phyloP scores from a whole-genome alignment of 2,329 filamentous ascomycete genomes.

The Lachnellula arida region DNA sequence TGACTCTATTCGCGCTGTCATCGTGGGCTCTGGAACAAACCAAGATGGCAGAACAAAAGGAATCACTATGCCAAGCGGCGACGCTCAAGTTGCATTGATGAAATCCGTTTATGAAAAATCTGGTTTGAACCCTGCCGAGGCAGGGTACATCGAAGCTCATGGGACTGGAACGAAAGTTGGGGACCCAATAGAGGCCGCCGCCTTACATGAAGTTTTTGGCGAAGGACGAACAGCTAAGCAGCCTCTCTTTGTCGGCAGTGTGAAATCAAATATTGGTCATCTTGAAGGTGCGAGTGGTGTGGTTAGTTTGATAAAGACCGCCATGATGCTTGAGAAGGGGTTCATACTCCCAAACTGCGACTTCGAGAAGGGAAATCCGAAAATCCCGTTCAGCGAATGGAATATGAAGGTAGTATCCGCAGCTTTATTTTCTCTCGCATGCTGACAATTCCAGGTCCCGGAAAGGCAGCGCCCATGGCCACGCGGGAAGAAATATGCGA shows the following conservation, averaged over 20 bases:
- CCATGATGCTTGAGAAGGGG: conserved; percentile 39
- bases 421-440: conserved; percentile 11
- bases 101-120: conserved; percentile 14
- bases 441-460: conserved; percentile 35
- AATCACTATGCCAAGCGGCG: conserved; percentile 41
- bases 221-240: conserved; percentile 13
- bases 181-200: conserved; percentile 27
- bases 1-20: conserved; percentile 41
- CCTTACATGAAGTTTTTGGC: conserved; percentile 20
- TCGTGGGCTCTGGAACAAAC: conserved; percentile 39
- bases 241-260: conserved; percentile 24
- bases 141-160: conserved; percentile 26
- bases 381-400: conserved; percentile 34
- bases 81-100: conserved; percentile 36
- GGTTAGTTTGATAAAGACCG: conserved; percentile 38
- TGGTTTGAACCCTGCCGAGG: conserved; percentile 15
- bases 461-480: conserved; percentile 24
- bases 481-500: conserved; percentile 40
- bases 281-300: conserved; percentile 38
- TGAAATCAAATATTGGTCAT: conserved; percentile 34
- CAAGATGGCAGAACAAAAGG: conserved; percentile 43
- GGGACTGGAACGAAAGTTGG: conserved; percentile 28
- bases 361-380: conserved; percentile 36
- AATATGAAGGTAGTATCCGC: conserved; percentile 30
- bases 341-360: conserved; percentile 40